Base-by-base conservation (phyloP, 192 early-diverging fungal species). In the Blastocladiella britannica region DNA sequence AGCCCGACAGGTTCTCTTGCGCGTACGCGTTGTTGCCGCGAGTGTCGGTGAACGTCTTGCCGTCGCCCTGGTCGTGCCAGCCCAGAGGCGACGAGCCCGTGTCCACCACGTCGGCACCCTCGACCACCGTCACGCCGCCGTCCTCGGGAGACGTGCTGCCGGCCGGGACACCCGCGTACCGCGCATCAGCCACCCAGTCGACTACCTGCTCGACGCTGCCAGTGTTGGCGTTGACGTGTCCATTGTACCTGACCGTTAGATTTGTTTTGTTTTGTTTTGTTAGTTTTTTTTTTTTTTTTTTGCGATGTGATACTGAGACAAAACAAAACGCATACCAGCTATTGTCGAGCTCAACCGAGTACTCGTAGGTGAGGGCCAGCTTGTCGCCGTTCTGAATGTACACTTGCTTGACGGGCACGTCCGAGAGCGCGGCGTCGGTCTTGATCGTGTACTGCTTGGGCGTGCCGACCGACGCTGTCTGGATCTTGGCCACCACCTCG, bases 171-270 rank as follows among this genome's bases (percentile, higher is more conserved):
- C 91, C 82, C 52, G 79, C 82, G 76, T 83, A 95, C 26, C 73
- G 64, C 5, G 79, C 82, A 55, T 87, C 74, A 18, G 78, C 63
- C 6, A 86, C 83, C 91, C 91, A 95, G 72, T 91, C 89, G 28
- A 86, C 65, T n/a, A 95, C 65, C 22, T 74, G 62, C 51, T 83
- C 56, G 5, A 91, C 69, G 22, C 78, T 64, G 5, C 86, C 83
- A 26, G 60, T 64, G 28, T 73, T 60, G 0, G 80, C 69, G 53
- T 84, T 68, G 5, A 88, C 71, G 29, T 83, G 80, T 3, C 72
- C 82, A 58, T 85, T 75, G 71, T 80, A 82, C n/a, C n/a, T n/a
- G n/a, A n/a, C n/a, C n/a, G n/a, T n/a, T n/a, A n/a, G n/a, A n/a
- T n/a, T n/a, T n/a, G n/a, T n/a, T n/a, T n/a, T n/a, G n/a, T n/a